Evolutionary conservation across 2,329 filamentous ascomycete genomes (phyloP), one percentile per base, ranked within the genome.

Genomic region (Pseudofabraea citricarpa): DNA sequence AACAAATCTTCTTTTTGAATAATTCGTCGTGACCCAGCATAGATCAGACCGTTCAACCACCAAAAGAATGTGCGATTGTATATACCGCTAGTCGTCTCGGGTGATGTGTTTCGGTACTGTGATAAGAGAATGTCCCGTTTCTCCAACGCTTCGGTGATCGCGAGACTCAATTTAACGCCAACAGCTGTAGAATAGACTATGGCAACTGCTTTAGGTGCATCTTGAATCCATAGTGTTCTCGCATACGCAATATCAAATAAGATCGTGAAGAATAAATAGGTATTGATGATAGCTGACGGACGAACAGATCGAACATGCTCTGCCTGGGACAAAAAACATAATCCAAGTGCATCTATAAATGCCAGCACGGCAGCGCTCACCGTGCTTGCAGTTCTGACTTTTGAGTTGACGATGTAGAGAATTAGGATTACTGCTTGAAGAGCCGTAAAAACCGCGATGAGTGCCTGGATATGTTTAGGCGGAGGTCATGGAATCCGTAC

Each of bases 31-130:
- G 64, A 70, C 1, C 68, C 68, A 9, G 49, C 60, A 36, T 50
- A 41, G 49, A 70, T 55, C 16, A 70, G 53, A 6, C 59, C 56
- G 26, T 62, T 64, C 27, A 69, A 50, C 68, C 67, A 70, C 48
- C 61, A 61, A 43, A 67, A 64, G 26, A 68, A 53, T 16, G 59
- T 61, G 9, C 60, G 61, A 43, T 56, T 63, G 29, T 67, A 65
- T 6, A 69, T 50, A 12, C 68, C 66, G 45, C 65, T 65, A 0
- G 60, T 63, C 0, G 55, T 57, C 45, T 70, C 67, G 4, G 68
- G 66, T 6, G 63, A 62, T n/a, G 51, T 45, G 37, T 51, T 19
- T n/a, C 52, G 47, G 43, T 62, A 55, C 36, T 48, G 49, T 26
- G 49, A 44, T n/a, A 64, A 44, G 10, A 68, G 51, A 26, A 61